These are phyloP conservation scores for Solanum peruvianum DNA, from an alignment of 257 asterid genomes.

Conservation along the genomic window DNA sequence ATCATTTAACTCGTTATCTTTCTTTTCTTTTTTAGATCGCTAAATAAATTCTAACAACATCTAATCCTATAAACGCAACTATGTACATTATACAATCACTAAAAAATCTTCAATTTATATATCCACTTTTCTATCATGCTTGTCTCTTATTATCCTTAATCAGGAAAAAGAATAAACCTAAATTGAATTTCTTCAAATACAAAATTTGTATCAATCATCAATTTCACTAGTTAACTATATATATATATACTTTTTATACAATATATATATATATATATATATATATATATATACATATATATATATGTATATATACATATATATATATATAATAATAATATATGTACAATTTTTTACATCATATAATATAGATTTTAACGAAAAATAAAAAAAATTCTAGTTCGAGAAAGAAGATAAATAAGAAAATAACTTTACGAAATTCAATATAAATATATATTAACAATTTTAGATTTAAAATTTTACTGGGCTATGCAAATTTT, in stretches of 20 bases:
- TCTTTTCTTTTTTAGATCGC: background rate
- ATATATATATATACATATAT: no score
- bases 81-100: background rate
- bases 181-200: background rate
- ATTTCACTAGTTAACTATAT: background rate
- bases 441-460: no score
- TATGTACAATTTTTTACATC: background rate
- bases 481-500: background rate
- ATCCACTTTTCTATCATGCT: background rate
- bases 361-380: no score
- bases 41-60: background rate
- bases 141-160: background rate
- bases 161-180: background rate
- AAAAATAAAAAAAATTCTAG: no score
- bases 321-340: no score
- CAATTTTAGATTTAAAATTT: background rate
- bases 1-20: background rate
- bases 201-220: no score
- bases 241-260: background rate
- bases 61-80: background rate
- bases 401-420: background rate
- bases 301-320: no score
- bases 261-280: no score
- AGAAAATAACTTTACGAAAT: no score
- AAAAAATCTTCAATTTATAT: background rate